Conservation (phyloP, 129 eudicot species). For the Glebionis coronaria region DNA sequence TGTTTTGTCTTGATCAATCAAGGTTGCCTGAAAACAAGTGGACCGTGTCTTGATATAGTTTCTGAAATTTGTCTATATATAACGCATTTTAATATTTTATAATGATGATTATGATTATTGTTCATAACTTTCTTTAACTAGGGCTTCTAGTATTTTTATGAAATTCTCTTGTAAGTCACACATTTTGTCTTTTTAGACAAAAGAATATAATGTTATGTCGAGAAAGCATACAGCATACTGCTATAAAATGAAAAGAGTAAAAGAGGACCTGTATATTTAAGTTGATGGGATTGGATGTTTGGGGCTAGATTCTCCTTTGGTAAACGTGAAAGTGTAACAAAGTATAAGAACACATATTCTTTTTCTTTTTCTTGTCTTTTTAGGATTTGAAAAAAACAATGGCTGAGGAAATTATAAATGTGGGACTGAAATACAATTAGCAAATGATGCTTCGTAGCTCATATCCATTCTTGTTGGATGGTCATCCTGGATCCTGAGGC, state of each 20-base stretch:
- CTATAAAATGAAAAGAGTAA: neutral
- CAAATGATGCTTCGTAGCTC: too few relatives aligned
- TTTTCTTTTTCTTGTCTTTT: slow-evolving; percentile 7
- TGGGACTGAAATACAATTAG: too few relatives aligned
- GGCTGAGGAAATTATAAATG: too few relatives aligned
- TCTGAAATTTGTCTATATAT: neutral
- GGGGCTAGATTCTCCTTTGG: slow-evolving; percentile 21
- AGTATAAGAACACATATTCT: neutral
- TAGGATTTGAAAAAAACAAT: neutral
- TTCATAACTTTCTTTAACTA: too few relatives aligned
- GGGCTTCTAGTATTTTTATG: neutral
- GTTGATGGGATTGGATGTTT: slow-evolving; percentile 13
- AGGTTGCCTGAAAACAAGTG: too few relatives aligned
- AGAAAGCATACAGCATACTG: neutral
- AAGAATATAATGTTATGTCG: neutral
- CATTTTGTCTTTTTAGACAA: neutral
- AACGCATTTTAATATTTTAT: neutral
- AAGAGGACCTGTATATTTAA: neutral
- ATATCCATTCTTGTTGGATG: too few relatives aligned
- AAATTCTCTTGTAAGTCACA: neutral
- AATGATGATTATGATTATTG: too few relatives aligned
- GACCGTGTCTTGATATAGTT: neutral
- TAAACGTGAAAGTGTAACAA: slow-evolving; percentile 13
- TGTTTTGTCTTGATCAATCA: neutral
- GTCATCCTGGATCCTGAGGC: too few relatives aligned